Evolutionary conservation across 1,139 yeast genomes (phyloP), one percentile per base, ranked within the genome.

Genomic region (Taphrina populina): DNA sequence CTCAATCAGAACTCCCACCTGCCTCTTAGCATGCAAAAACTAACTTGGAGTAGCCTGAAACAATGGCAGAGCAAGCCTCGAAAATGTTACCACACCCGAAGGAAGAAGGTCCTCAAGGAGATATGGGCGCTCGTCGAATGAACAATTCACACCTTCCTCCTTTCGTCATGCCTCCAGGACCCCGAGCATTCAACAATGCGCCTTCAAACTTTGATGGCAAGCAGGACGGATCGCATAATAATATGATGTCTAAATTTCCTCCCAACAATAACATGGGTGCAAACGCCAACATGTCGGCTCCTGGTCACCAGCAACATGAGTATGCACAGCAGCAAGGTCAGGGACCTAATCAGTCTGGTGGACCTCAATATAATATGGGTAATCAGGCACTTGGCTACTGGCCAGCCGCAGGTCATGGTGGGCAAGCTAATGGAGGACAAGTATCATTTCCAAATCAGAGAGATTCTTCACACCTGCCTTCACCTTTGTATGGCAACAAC

Each of bases 111-210:
- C 32, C 45, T 27, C 34, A 24, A 27, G 34, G 34, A 24, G 30
- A 27, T 11, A 27, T 7, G 10, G 15, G 15, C 36, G 37, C 45
- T 15, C 54, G 54, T 11, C 37, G 43, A 11, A 27, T 21, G 29
- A 49, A 34, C 44, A 21, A 45, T 4, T 49, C 54, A 7, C 54
- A 49, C 17, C 30, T 49, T 27, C 54, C 54, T 33, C 54, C 54
- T 11, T 49, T 49, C 46, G 30, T 26, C 4, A 20, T 49, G 33
- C 54, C 54, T 3, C 13, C 46, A 8, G 36, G 54, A 33, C 44
- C 54, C 19, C 29, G 47, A 30, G 32, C 17, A 35, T 43, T 43
- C 20, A 30, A 29, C 15, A 21, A 24, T 10, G 36, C 47, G 26
- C 37, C 47, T 6, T 24, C 33, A 15, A 27, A 34, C 45, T 43